Conservation (phyloP, 495 filamentous ascomycete genomes). For the Tuber brumale region DNA sequence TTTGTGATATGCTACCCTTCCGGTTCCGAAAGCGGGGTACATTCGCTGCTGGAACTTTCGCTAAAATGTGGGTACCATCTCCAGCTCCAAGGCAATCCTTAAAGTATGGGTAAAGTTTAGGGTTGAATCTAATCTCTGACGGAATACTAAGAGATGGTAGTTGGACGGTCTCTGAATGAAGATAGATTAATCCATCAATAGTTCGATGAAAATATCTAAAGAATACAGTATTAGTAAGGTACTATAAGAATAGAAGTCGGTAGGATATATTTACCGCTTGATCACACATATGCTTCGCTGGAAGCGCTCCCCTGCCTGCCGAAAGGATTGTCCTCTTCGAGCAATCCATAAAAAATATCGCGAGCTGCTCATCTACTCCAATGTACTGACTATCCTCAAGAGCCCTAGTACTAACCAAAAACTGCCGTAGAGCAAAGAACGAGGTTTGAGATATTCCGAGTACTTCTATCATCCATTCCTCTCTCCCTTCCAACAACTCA, state of each 20-base stretch:
- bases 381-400: background rate
- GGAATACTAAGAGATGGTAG: background rate
- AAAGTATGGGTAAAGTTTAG: conserved; percentile 22
- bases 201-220: background rate
- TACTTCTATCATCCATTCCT: background rate
- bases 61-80: conserved; percentile 25
- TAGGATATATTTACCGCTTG: background rate
- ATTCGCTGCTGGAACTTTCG: background rate
- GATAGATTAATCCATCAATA: background rate
- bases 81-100: conserved; percentile 22
- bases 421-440: background rate
- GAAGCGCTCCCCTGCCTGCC: background rate
- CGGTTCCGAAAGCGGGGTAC: conserved; percentile 9
- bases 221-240: background rate
- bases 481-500: background rate
- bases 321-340: background rate
- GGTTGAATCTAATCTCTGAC: conserved; percentile 5
- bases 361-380: background rate
- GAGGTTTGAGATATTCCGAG: background rate
- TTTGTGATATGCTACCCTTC: conserved; percentile 18
- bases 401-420: background rate
- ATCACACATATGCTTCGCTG: background rate
- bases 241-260: background rate
- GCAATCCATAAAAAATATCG: background rate
- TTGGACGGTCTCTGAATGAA: background rate